These are phyloP conservation scores for Populus tremula DNA, from an alignment of 345 rosid genomes.

Conservation along the genomic window DNA sequence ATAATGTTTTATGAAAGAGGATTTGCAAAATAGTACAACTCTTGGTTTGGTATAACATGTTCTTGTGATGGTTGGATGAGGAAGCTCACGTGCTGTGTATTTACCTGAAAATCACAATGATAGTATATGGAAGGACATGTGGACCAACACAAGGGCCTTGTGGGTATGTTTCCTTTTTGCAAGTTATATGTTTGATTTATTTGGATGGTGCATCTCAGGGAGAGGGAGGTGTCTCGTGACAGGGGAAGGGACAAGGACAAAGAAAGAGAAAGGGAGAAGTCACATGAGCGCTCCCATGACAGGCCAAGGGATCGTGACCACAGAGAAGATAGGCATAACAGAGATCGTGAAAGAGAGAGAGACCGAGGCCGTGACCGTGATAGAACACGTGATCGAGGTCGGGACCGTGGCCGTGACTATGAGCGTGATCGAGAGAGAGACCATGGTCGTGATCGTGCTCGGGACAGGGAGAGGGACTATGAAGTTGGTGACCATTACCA, in stretches of 20 bases:
- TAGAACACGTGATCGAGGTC: constrained; percentile 27
- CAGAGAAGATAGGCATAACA: constrained; percentile 78
- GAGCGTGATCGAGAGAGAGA: constrained; percentile 56
- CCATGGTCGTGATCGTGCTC: constrained; percentile 37
- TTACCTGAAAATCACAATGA: background rate
- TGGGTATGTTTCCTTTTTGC: background rate
- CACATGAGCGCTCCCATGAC: constrained; percentile 74
- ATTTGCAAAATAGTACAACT: background rate
- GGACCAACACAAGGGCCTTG: background rate
- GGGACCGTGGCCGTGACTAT: constrained; percentile 37
- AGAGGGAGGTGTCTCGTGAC: constrained; percentile 72
- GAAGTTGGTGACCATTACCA: constrained; percentile 37
- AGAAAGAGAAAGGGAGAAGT: constrained; percentile 70
- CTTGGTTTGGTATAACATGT: background rate
- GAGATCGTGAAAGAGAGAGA: constrained; percentile 70
- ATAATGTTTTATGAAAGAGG: background rate
- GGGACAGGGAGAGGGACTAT: constrained; percentile 29
- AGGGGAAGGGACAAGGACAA: constrained; percentile 70
- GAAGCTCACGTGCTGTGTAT: background rate
- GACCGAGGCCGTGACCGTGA: constrained; percentile 54
- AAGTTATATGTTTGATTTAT: constrained; percentile 1
- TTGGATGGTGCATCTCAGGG: constrained; percentile 25
- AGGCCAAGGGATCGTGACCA: constrained; percentile 75
- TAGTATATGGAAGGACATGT: background rate
- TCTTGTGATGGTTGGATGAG: background rate